Evolutionary conservation across 805 yeast genomes (phyloP), one percentile per base, ranked within the genome.

Genomic region (Nakazawaea sp.): DNA sequence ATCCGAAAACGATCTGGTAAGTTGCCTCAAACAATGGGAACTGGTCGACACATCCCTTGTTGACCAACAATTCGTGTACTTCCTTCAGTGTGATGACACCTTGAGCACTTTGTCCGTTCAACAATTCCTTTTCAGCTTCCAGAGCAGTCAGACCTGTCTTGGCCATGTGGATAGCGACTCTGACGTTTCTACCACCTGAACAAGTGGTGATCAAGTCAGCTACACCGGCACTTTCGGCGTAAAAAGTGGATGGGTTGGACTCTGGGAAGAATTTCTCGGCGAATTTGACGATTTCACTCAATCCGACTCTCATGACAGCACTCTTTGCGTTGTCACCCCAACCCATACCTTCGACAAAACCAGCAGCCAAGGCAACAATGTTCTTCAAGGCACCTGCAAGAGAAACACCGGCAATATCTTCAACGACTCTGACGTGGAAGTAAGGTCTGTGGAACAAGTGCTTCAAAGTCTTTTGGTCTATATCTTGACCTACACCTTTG

Each of bases 251-350:
- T 21, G 83, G 73, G 43, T 74, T 64, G 48, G 84, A 78, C 43
- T 72, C 76, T 28, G 81, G 89, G 78, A 77, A 92, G 65, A 85
- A 89, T 50, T 69, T 70, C 52, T 76, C 70, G 29, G 95, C 92
- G 61, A 92, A 92, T 56, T 75, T 74, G 59, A 89, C 83, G 55
- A 84, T 86, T 67, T 92, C 98, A 53, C 81, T 73, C 47, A 92
- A 66, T 33, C 98, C 98, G 48, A 90, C 82, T 66, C 98, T 77
- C 89, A 90, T 94, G 52, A 92, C 80, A 30, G 97, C 98, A 39
- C 97, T 82, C 63, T 90, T 88, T 46, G 98, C 97, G 59, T 92
- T 92, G 63, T 88, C 96, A 61, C 98, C 98, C 98, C 98, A 92
- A 45, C 95, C 96, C 45, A 85, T 72, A 51, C 98, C 98, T 62